Conservation (phyloP, 371 early-diverging fungal genomes). For the Actinomucor elegans region DNA sequence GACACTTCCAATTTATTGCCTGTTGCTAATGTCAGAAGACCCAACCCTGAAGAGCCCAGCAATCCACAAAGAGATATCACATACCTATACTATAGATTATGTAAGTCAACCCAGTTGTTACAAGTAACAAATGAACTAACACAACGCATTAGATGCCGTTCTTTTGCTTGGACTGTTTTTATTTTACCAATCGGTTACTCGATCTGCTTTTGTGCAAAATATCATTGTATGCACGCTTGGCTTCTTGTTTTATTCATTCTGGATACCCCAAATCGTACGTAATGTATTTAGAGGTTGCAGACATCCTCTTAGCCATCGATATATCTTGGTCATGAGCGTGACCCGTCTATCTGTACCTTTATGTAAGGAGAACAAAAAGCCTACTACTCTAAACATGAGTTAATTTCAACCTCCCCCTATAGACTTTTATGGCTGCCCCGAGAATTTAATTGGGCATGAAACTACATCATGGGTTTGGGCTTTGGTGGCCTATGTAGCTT, state of each 20-base stretch:
- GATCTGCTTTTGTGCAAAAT: constrained; percentile 54
- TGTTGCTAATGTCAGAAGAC: constrained; percentile 14
- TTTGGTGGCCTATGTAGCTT: constrained; percentile 53
- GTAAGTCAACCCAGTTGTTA: constrained; percentile 15
- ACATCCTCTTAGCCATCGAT: constrained; percentile 59
- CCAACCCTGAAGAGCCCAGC: constrained; percentile 12
- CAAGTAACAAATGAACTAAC: not conserved
- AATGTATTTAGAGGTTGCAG: constrained; percentile 66
- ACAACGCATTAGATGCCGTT: constrained; percentile 51
- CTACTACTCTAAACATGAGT: no score
- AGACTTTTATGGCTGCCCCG: constrained; percentile 65
- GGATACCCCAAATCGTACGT: constrained; percentile 79
- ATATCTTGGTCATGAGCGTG: constrained; percentile 63
- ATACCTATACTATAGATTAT: constrained; percentile 22
- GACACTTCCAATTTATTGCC: constrained; percentile 14
- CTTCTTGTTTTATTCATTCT: constrained; percentile 67
- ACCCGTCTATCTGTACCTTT: constrained; percentile 64
- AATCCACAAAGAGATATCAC: constrained; percentile 24
- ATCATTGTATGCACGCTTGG: constrained; percentile 49
- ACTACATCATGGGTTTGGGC: constrained; percentile 56
- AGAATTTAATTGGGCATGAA: constrained; percentile 55
- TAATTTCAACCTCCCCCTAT: not conserved
- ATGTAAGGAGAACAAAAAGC: constrained; percentile 32
- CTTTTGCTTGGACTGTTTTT: constrained; percentile 63
- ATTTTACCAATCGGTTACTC: constrained; percentile 64